Conservation (phyloP, 768 basidiomycete species). For the Podaxis sp. region DNA sequence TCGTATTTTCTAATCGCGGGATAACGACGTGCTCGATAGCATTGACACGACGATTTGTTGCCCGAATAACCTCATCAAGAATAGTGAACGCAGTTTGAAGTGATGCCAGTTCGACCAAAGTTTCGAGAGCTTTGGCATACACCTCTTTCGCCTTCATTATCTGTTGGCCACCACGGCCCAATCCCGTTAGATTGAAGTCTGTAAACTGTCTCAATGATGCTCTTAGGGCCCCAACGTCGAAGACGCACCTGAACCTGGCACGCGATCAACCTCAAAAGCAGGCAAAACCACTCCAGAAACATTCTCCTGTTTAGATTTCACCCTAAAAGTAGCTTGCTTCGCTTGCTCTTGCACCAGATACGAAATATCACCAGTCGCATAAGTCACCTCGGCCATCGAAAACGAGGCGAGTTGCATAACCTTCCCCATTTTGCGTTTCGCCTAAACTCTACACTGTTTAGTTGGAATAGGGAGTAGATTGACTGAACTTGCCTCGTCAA, state of each 20-base stretch:
- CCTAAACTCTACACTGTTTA: conserved; percentile 50
- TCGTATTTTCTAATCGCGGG: conserved; percentile 93
- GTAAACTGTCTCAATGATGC: background rate
- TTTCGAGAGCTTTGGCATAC: conserved; percentile 96
- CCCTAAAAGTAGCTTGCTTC: conserved; percentile 86
- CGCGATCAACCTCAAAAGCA: conserved; percentile 90
- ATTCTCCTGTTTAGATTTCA: conserved; percentile 95
- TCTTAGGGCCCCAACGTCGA: background rate
- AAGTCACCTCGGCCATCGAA: conserved; percentile 98
- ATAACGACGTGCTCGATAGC: conserved; percentile 98
- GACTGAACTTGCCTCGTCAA: conserved; percentile 78
- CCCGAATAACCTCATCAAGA: conserved; percentile 97
- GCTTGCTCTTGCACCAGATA: conserved; percentile 98
- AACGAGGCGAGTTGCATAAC: conserved; percentile 99
- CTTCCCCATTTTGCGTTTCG: conserved; percentile 98
- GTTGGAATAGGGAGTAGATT: conserved; percentile 8
- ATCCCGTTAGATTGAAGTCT: conserved; percentile 97
- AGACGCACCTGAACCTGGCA: conserved; percentile 71
- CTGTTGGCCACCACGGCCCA: conserved; percentile 96
- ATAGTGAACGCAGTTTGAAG: conserved; percentile 98
- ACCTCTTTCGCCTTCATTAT: conserved; percentile 94
- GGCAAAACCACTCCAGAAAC: conserved; percentile 96
- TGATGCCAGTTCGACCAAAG: conserved; percentile 94
- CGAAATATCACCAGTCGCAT: conserved; percentile 94
- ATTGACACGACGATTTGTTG: conserved; percentile 98